Percentiles rank a stretch among this genome's conserved stretches.
These are phyloP conservation scores for Pestalotiopsis sp. DNA, from an alignment of 2,329 filamentous ascomycete species.

Conservation along the genomic window DNA sequence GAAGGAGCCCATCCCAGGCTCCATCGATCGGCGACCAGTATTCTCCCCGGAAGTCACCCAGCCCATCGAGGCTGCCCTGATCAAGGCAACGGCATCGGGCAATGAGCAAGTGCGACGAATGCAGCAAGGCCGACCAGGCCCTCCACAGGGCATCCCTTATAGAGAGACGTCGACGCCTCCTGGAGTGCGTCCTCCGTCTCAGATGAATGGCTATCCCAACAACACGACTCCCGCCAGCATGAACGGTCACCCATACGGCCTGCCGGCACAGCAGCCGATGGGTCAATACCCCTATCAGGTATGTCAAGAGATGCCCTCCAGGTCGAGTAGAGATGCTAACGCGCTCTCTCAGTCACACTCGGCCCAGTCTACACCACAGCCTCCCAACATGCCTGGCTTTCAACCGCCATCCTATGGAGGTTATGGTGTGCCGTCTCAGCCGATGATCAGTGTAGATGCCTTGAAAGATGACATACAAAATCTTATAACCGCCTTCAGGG, in stretches of 20 bases:
- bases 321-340: conserved; percentile 15
- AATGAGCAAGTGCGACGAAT: conserved; percentile 49
- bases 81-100: conserved; percentile 71
- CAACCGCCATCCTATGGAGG: conserved; percentile 42
- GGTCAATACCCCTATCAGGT: conserved; percentile 33
- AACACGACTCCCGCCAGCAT: conserved; percentile 40
- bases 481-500: conserved; percentile 72
- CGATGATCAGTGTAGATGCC: conserved; percentile 66
- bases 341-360: conserved; percentile 20
- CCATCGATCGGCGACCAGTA: conserved; percentile 88
- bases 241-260: conserved; percentile 30
- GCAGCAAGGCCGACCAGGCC: conserved; percentile 50
- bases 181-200: conserved; percentile 39
- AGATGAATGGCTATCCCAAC: conserved; percentile 31
- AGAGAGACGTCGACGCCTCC: conserved; percentile 77
- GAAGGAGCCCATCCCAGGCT: conserved; percentile 95
- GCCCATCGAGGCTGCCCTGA: conserved; percentile 90
- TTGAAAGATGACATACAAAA: conserved; percentile 83
- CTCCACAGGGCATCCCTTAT: conserved; percentile 59
- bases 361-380: conserved; percentile 41
- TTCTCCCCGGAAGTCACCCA: conserved; percentile 85
- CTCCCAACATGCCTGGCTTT: conserved; percentile 40
- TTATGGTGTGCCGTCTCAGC: conserved; percentile 39
- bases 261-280: conserved; percentile 21
- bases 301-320: conserved; percentile 15